Percentiles rank a stretch among this genome's conserved stretches.
Conservation (phyloP, 305 asterid species). For the Striga hermonthica region DNA sequence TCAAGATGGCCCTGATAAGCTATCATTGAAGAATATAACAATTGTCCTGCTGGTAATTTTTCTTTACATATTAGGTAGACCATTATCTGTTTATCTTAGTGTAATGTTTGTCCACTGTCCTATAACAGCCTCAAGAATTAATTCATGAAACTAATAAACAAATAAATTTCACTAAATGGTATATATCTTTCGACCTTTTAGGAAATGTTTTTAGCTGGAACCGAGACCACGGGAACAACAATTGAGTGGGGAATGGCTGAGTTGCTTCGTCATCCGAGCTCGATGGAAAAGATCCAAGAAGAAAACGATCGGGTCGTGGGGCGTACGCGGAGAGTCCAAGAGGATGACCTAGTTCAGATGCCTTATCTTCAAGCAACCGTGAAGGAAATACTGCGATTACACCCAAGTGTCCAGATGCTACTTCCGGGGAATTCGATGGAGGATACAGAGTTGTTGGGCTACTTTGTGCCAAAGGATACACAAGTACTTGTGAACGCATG, state of each 20-base stretch:
- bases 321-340: background rate
- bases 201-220: conserved; percentile 11
- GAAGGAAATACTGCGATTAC: conserved; percentile 25
- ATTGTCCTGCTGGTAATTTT: conserved; percentile 1
- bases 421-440: conserved; percentile 7
- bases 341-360: background rate
- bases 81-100: no score
- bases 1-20: background rate
- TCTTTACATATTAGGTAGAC: no score
- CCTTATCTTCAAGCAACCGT: conserved; percentile 11
- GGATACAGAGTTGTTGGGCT: conserved; percentile 12
- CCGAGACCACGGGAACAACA: conserved; percentile 8
- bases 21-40: background rate
- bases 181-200: no score
- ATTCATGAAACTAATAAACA: no score
- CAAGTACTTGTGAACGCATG: conserved; percentile 19
- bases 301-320: background rate
- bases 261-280: background rate
- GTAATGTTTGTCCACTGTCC: no score
- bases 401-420: conserved; percentile 41
- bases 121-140: no score
- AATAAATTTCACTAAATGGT: background rate
- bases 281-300: conserved; percentile 3
- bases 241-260: conserved; percentile 11
- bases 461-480: conserved; percentile 8